Conservation (phyloP, 441 rosid species). For the Populus hybrid region DNA sequence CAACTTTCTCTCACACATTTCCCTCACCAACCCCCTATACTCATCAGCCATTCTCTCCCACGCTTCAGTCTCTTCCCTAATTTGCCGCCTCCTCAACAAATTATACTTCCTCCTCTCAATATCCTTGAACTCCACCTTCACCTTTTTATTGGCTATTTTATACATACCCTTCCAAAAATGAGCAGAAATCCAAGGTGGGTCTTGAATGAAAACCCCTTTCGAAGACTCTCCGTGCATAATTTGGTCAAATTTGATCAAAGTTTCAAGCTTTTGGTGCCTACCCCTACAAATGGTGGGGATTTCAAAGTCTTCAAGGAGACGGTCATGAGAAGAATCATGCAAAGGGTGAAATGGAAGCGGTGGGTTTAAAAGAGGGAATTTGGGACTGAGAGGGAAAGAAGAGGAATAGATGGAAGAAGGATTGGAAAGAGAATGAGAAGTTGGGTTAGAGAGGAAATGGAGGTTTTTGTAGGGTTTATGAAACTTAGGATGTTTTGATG, state of each 20-base stretch:
- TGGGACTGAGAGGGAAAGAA: slow-evolving; percentile 42
- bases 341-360: slow-evolving; percentile 21
- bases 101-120: slow-evolving; percentile 61
- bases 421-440: slow-evolving; percentile 23
- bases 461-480: slow-evolving; percentile 28
- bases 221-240: slow-evolving; percentile 25
- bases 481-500: slow-evolving; percentile 2
- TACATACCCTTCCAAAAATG: slow-evolving; percentile 56
- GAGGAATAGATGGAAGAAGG: slow-evolving; percentile 29
- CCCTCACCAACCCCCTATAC: slow-evolving; percentile 62
- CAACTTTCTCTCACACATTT: slow-evolving; percentile 69
- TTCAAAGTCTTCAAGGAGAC: slow-evolving; percentile 38
- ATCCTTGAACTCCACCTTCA: slow-evolving; percentile 50
- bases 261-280: slow-evolving; percentile 19
- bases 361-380: slow-evolving; percentile 13
- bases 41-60: slow-evolving; percentile 81
- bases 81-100: slow-evolving; percentile 66
- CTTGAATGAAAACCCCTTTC: slow-evolving; percentile 49
- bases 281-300: slow-evolving; percentile 11
- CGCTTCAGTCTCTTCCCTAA: slow-evolving; percentile 86
- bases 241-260: slow-evolving; percentile 24
- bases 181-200: slow-evolving; percentile 81
- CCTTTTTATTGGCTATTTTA: slow-evolving; percentile 35
- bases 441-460: slow-evolving; percentile 19
- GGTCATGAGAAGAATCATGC: slow-evolving; percentile 26